Evolutionary conservation across 1,284 basidiomycete genomes (phyloP), one percentile per base, ranked within the genome.

Genomic region (Trichosporon sp.): DNA sequence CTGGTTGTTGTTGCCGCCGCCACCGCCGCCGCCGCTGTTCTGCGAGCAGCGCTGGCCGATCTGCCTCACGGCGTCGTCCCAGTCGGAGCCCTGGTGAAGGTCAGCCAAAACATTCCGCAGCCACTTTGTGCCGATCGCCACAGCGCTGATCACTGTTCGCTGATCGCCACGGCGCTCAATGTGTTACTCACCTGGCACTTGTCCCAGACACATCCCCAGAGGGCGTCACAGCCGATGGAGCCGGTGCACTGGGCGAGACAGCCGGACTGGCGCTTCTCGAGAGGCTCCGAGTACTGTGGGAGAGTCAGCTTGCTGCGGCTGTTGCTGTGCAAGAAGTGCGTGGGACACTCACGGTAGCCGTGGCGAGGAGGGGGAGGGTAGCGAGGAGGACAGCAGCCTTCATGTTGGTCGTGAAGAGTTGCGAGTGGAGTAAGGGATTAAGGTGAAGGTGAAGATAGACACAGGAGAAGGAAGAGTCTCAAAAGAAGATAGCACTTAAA

Each of bases 191-290:
- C 66, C 61, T 68, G 57, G 33, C 63, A 68, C 21, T 21, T 16
- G 49, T 68, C 44, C 66, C 66, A 68, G 61, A 68, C 58, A 33
- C 66, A 68, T 21, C 23, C 25, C 32, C 40, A 60, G 61, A 61
- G 58, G 46, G 36, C 27, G 36, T 54, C n/a, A 36, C 62, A 63
- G 58, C 59, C 62, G 58, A 36, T 21, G 56, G 52, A 11, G 34
- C 19, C 34, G 21, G 19, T 21, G 58, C 62, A 63, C 31, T 3
- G 8, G 37, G 29, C 21, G 32, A 13, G 23, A 58, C 62, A 63
- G 52, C 32, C 37, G n/a, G 19, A 10, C 58, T 59, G 58, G 37
- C 62, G 62, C 58, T 60, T 56, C 33, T 58, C 56, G 27, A 46
- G 34, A 8, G 31, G 16, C 34, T 49, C 9, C 25, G 11, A 31